A percentile compares a stretch with the other conserved stretches of the same genome.
phyloP scores from a whole-genome alignment of 805 yeast species.

The Ogataea pignaliae region DNA sequence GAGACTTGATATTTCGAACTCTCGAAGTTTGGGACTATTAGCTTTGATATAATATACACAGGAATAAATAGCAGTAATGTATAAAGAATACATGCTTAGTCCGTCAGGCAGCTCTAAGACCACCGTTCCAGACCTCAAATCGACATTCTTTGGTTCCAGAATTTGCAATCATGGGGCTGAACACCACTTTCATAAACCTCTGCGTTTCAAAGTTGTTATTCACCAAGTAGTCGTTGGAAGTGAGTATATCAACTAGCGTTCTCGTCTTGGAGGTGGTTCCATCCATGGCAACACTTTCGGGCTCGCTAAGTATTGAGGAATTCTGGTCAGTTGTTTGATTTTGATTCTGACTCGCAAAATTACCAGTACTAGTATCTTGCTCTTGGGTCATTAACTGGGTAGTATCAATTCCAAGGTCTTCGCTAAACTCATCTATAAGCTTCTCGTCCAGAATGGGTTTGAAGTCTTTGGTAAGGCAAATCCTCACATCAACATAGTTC shows the following conservation, averaged over 20 bases:
- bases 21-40: too few relatives aligned
- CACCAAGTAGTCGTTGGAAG: constrained; percentile 27
- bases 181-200: constrained; percentile 25
- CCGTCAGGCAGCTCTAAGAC: constrained; percentile 23
- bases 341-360: constrained; percentile 1
- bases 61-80: neutral
- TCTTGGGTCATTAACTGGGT: constrained; percentile 8
- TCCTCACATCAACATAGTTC: constrained; percentile 44
- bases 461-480: constrained; percentile 40
- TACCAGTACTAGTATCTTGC: neutral
- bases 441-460: constrained; percentile 34
- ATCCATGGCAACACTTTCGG: neutral
- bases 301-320: neutral
- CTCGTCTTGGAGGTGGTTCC: constrained; percentile 3
- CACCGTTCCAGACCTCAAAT: constrained; percentile 37
- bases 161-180: constrained; percentile 23
- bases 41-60: too few relatives aligned
- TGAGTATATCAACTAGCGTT: constrained; percentile 20
- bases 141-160: constrained; percentile 14
- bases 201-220: constrained; percentile 30
- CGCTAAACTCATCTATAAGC: constrained; percentile 31
- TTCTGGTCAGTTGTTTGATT: constrained; percentile 1
- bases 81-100: neutral
- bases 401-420: constrained; percentile 30
- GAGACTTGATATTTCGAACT: too few relatives aligned